A percentile compares a stretch with the other conserved stretches of the same genome.
Evolutionary conservation across 129 eudicot species (phyloP).

Genomic region (Chrysanthemum lavandulifolium): DNA sequence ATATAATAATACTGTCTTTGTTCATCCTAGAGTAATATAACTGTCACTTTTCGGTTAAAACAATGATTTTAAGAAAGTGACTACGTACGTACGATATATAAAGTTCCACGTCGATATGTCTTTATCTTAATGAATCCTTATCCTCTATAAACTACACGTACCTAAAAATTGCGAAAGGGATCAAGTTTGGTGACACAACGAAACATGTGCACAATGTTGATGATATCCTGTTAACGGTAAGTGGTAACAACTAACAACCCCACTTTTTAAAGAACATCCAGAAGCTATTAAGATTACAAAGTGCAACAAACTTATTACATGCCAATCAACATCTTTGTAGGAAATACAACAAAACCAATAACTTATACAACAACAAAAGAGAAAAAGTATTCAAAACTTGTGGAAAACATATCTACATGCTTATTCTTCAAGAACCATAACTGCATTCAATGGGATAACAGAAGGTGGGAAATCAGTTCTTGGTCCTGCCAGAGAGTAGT

Average conservation of each 20-base stretch:
- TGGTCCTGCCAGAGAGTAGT: constrained; percentile 87
- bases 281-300: constrained; percentile 20
- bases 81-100: constrained; percentile 15
- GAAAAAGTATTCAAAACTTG: constrained; percentile 7
- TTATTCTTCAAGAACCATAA: constrained; percentile 20
- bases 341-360: constrained; percentile 20
- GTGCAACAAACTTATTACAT: constrained; percentile 34
- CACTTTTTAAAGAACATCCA: constrained; percentile 13
- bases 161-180: constrained; percentile 9
- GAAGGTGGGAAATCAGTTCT: constrained; percentile 73
- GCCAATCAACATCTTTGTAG: constrained; percentile 1
- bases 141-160: constrained; percentile 17
- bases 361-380: constrained; percentile 10
- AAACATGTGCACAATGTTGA: constrained; percentile 11
- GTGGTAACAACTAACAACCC: background rate
- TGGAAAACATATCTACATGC: constrained; percentile 19
- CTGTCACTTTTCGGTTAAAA: constrained; percentile 21
- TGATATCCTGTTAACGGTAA: constrained; percentile 4
- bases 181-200: background rate
- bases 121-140: constrained; percentile 13
- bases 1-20: constrained; percentile 3
- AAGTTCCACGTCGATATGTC: constrained; percentile 6
- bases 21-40: constrained; percentile 12
- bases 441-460: constrained; percentile 49
- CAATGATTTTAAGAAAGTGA: constrained; percentile 23